phyloP scores from a whole-genome alignment of 176 grass and related monocot genomes.

The barley (Hordeum vulgare) region MorexV3_pseudomolecules_assembly NC_058523.1:37277375-37277874 shows the following conservation, averaged over 20 bases:
- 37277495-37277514: constrained; percentile 76
- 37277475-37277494: constrained; percentile 86
- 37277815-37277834: constrained; percentile 51
- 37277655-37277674: constrained; percentile 23
- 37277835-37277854: constrained; percentile 79
- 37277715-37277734: constrained; percentile 58
- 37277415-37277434: constrained; percentile 57
- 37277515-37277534: constrained; percentile 53
- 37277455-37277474: constrained; percentile 48
- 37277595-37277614: constrained; percentile 57
- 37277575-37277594: constrained; percentile 60
- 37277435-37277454: constrained; percentile 83
- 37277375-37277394: constrained; percentile 38
- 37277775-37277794: constrained; percentile 68
- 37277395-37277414: constrained; percentile 48
- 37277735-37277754: constrained; percentile 67
- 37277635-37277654: constrained; percentile 73
- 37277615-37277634: constrained; percentile 82
- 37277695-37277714: constrained; percentile 93
- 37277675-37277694: constrained; percentile 49
- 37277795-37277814: constrained; percentile 40
- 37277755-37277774: constrained; percentile 40
- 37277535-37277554: constrained; percentile 51
- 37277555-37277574: constrained; percentile 82
- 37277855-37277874: constrained; percentile 78